Conservation (phyloP, 768 basidiomycete species). For the Cytidiella melzeri region DNA sequence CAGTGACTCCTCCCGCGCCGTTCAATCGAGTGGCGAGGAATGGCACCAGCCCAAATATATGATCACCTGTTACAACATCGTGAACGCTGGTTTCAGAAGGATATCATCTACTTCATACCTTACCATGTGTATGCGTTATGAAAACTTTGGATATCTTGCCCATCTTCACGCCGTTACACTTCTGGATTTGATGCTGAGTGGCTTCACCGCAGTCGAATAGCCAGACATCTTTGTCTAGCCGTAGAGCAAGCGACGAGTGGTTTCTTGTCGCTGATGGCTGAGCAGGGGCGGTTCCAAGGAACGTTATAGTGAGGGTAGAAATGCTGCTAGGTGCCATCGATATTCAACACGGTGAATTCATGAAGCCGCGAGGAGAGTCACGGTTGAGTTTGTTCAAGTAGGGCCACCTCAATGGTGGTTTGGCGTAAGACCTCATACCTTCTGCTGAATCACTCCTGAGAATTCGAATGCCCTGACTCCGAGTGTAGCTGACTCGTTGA, state of each 20-base stretch:
- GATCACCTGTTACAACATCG: slow-evolving; percentile 51
- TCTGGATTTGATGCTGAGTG: slow-evolving; percentile 73
- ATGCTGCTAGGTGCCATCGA: slow-evolving; percentile 2
- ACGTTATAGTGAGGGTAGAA: slow-evolving; percentile 49
- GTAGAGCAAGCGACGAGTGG: slow-evolving; percentile 67
- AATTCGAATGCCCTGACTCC: too few relatives aligned
- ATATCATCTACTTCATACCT: slow-evolving; percentile 6
- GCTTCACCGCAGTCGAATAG: slow-evolving; percentile 84
- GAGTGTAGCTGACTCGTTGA: too few relatives aligned
- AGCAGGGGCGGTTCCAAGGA: slow-evolving; percentile 78
- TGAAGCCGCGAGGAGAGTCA: too few relatives aligned
- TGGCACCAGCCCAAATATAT: slow-evolving; percentile 72
- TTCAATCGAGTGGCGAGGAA: slow-evolving; percentile 65
- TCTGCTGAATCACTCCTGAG: too few relatives aligned
- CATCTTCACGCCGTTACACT: slow-evolving; percentile 69
- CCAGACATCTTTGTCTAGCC: slow-evolving; percentile 68
- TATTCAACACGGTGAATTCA: too few relatives aligned
- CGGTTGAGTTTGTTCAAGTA: too few relatives aligned
- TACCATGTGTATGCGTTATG: slow-evolving; percentile 87
- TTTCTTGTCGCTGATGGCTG: slow-evolving; percentile 75
- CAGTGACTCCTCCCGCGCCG: slow-evolving; percentile 62
- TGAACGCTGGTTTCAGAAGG: neutral
- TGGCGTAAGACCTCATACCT: too few relatives aligned
- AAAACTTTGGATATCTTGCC: slow-evolving; percentile 78
- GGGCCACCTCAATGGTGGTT: too few relatives aligned